Percentiles rank a stretch among this genome's conserved stretches.
These are phyloP conservation scores for Tubosaeta sp. DNA, from an alignment of 768 basidiomycete species.

Conservation along the genomic window DNA sequence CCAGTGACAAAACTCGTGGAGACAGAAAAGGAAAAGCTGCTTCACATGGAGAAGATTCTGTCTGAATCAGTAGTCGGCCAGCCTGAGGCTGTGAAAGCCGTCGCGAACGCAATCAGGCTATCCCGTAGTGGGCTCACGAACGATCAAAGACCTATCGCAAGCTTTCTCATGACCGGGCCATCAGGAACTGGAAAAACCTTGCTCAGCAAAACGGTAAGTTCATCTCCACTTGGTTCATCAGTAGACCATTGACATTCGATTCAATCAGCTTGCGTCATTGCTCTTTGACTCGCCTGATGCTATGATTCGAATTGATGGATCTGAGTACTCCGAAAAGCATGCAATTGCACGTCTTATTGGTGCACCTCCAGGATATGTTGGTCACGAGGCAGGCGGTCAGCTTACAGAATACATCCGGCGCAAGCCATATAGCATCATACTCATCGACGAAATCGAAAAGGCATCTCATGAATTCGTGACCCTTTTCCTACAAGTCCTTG, in stretches of 20 bases:
- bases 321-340: conserved; percentile 87
- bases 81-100: conserved; percentile 84
- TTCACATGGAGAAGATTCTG: conserved; percentile 83
- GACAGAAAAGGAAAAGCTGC: conserved; percentile 86
- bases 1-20: conserved; percentile 84
- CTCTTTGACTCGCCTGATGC: conserved; percentile 90
- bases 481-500: conserved; percentile 78
- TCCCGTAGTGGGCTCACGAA: conserved; percentile 94
- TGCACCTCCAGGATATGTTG: conserved; percentile 84
- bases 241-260: neutral
- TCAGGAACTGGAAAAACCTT: conserved; percentile 90
- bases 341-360: conserved; percentile 68
- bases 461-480: conserved; percentile 74
- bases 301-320: conserved; percentile 90
- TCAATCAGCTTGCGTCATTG: conserved; percentile 69
- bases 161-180: conserved; percentile 90
- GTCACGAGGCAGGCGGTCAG: conserved; percentile 86
- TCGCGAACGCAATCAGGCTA: conserved; percentile 89
- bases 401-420: conserved; percentile 91
- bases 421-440: conserved; percentile 82
- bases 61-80: conserved; percentile 81
- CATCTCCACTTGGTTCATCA: neutral
- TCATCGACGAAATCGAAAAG: conserved; percentile 91
- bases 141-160: conserved; percentile 82
- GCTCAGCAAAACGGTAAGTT: conserved; percentile 79